A percentile compares a stretch with the other conserved stretches of the same genome.
phyloP scores from a whole-genome alignment of 192 early-diverging fungal species.

The Allomyces arbusculus region DNA sequence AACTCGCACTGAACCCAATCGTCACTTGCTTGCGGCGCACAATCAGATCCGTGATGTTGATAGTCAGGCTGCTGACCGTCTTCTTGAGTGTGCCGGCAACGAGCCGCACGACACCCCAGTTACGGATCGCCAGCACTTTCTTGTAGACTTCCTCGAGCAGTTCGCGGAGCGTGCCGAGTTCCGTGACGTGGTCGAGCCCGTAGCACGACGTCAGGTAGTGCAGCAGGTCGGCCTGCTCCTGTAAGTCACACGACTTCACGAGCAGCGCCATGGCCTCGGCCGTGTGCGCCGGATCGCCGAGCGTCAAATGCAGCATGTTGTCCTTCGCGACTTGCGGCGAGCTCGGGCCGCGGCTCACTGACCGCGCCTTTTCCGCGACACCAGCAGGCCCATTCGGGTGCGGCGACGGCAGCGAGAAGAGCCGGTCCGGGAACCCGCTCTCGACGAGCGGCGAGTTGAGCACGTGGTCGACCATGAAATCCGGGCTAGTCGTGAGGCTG shows the following conservation, averaged over 20 bases:
- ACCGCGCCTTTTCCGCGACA: slow-evolving; percentile 3
- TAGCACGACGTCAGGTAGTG: slow-evolving; percentile 56
- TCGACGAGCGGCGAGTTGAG: slow-evolving; percentile 1
- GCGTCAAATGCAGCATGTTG: slow-evolving; percentile 32
- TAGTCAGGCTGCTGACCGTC: slow-evolving; percentile 49
- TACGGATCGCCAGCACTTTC: slow-evolving; percentile 45
- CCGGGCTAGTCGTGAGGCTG: too few species aligned
- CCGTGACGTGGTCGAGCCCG: slow-evolving; percentile 24
- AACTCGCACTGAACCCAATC: slow-evolving; percentile 37
- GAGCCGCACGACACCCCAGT: slow-evolving; percentile 68
- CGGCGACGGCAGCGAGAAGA: too few species aligned
- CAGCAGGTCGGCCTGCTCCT: slow-evolving; percentile 62
- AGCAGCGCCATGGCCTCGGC: slow-evolving; percentile 37
- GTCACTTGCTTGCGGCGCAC: slow-evolving; percentile 57
- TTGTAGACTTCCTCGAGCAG: slow-evolving; percentile 65
- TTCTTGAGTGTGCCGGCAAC: slow-evolving; percentile 55
- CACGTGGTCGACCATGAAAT: too few species aligned
- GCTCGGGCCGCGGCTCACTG: neutral
- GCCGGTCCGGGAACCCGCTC: neutral
- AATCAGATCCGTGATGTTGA: slow-evolving; percentile 59
- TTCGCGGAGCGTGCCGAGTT: slow-evolving; percentile 26
- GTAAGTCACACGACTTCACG: slow-evolving; percentile 40
- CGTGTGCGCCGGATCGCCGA: slow-evolving; percentile 40
- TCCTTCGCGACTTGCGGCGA: neutral
- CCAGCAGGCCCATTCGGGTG: neutral